phyloP scores from a whole-genome alignment of 1,284 basidiomycete species.

The Psilocybe mexicana region DNA sequence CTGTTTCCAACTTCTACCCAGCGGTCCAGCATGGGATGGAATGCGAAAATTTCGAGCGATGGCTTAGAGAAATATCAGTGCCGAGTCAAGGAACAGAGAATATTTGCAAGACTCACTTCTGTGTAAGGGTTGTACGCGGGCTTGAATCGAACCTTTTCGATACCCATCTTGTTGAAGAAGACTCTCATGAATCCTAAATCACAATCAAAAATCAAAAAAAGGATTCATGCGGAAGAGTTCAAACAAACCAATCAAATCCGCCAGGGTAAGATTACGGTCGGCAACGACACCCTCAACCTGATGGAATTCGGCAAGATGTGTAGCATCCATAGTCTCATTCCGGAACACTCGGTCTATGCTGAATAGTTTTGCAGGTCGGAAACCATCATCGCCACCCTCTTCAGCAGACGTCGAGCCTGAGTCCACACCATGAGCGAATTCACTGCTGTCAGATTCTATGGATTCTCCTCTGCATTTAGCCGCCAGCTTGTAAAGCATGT shows the following conservation, averaged over 20 bases:
- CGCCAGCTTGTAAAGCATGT: slow-evolving; percentile 94
- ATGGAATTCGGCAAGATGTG: slow-evolving; percentile 99
- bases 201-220: slow-evolving; percentile 1
- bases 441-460: slow-evolving; percentile 41
- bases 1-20: slow-evolving; percentile 98
- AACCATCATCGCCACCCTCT: slow-evolving; percentile 61
- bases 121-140: slow-evolving; percentile 98
- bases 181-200: slow-evolving; percentile 91
- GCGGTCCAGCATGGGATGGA: slow-evolving; percentile 91
- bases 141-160: slow-evolving; percentile 93
- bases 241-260: slow-evolving; percentile 86
- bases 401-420: slow-evolving; percentile 42
- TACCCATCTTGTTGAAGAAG: slow-evolving; percentile 99
- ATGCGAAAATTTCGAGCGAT: slow-evolving; percentile 99
- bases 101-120: slow-evolving; percentile 56
- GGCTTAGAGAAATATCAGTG: slow-evolving; percentile 53
- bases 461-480: slow-evolving; percentile 68
- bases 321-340: slow-evolving; percentile 98
- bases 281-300: slow-evolving; percentile 99
- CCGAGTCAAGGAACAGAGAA: not conserved
- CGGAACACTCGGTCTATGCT: slow-evolving; percentile 99
- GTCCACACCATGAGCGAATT: slow-evolving; percentile 38
- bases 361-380: slow-evolving; percentile 96
- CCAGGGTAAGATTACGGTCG: slow-evolving; percentile 92
- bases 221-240: not conserved